These are phyloP conservation scores for Closterium sp. DNA, from an alignment of 139 green algal species.

Conservation along the genomic window DNA sequence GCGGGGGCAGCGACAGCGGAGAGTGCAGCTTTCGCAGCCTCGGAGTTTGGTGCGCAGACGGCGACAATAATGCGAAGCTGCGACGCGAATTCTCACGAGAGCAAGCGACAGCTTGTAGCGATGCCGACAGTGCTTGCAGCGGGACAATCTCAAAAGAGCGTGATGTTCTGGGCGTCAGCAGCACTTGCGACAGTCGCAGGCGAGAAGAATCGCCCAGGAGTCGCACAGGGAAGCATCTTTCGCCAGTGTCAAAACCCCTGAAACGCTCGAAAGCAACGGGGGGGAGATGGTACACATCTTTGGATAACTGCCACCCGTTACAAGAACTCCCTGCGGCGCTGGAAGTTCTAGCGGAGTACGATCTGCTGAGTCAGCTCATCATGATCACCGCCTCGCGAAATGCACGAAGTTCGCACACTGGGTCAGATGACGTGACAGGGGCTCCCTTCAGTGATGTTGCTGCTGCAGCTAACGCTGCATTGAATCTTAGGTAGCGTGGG, in stretches of 20 bases:
- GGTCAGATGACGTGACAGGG: background rate
- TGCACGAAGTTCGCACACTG: background rate
- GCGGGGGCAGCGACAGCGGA: too few relatives aligned
- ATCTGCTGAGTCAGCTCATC: background rate
- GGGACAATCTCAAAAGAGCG: background rate
- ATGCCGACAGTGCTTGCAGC: background rate
- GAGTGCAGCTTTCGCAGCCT: too few relatives aligned
- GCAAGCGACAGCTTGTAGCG: background rate
- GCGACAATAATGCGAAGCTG: background rate
- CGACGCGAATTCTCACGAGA: background rate
- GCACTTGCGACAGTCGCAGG: background rate
- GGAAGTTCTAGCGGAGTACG: too few relatives aligned
- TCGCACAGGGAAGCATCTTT: background rate
- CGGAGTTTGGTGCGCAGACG: background rate
- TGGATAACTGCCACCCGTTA: background rate
- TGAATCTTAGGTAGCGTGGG: too few relatives aligned
- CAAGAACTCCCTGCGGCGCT: background rate
- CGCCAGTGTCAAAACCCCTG: background rate
- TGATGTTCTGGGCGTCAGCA: background rate
- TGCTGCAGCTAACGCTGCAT: too few relatives aligned
- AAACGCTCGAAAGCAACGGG: background rate
- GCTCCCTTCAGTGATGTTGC: too few relatives aligned
- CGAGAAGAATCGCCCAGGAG: background rate
- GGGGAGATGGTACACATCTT: background rate
- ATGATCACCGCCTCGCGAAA: background rate